phyloP scores from a whole-genome alignment of 2,329 filamentous ascomycete species.

The Stemphylium vesicarium region DNA sequence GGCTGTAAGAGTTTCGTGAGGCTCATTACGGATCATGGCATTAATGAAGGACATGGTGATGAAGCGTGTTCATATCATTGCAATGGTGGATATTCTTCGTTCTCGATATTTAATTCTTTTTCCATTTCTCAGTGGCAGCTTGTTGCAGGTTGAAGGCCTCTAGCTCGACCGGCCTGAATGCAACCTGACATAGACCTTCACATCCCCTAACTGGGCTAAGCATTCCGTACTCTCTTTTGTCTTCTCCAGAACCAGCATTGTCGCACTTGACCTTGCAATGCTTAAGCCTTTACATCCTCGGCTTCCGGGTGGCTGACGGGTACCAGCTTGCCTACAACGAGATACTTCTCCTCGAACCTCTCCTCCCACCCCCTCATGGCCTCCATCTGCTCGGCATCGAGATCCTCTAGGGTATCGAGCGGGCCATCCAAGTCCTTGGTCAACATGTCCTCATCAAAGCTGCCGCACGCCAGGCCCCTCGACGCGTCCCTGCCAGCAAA shows the following conservation, averaged over 20 bases:
- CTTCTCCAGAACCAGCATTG: too few species aligned
- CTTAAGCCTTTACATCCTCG: slow-evolving; percentile 40
- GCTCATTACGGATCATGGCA: too few species aligned
- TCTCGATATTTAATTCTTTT: neutral
- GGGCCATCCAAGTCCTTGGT: slow-evolving; percentile 87
- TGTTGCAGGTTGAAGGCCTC: neutral
- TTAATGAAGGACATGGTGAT: neutral
- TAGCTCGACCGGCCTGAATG: neutral
- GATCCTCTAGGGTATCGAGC: slow-evolving; percentile 74
- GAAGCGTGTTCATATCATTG: neutral
- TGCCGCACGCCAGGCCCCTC: slow-evolving; percentile 84
- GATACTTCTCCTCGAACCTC: slow-evolving; percentile 89
- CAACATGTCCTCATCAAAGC: slow-evolving; percentile 94
- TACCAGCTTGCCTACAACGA: slow-evolving; percentile 89
- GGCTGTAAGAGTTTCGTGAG: too few species aligned
- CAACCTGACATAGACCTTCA: neutral
- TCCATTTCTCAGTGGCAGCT: neutral
- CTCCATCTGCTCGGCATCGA: slow-evolving; percentile 79
- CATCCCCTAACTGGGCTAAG: neutral
- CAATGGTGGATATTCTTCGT: too few species aligned
- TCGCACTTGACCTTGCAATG: neutral
- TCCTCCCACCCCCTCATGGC: slow-evolving; percentile 91
- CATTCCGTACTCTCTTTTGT: neutral
- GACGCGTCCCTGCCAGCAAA: slow-evolving; percentile 93
- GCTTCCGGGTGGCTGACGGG: slow-evolving; percentile 63